Base-by-base conservation (phyloP, 768 basidiomycete genomes). In the Hypholoma sublateritium region DNA sequence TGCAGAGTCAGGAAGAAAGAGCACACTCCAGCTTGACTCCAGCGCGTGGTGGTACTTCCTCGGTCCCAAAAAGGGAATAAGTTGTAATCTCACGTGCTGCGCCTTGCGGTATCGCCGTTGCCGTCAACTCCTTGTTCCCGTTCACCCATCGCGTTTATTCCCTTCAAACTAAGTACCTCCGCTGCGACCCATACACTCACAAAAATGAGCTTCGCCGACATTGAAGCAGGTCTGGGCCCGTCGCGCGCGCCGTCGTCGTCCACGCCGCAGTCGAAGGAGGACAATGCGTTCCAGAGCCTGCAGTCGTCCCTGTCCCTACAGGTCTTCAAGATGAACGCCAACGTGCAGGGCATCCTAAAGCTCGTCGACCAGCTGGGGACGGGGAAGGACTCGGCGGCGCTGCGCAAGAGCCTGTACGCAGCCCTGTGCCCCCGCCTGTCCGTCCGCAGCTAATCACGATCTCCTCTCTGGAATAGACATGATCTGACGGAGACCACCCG, bases 281-380 rank as follows among this genome's bases (percentile, higher is more conserved):
- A 95, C 72, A 80, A 84, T 6, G 80, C 87, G 3, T 98, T 96
- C 70, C 74, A 80, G 9, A 79, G 77, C 32, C 75, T 95, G 14
- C 93, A 94, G 67, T 85, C 83, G 3, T 91, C 91, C 13, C 72
- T 94, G 58, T 89, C 89, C 1, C 80, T 98, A 5, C 95, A 98
- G 70, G 93, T 96, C 56, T 98, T 98, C 88, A 98, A 98, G 83
- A 94, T 98, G 77, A 95, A 96, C 66, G 85, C 92, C 57, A 99
- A 99, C 73, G 94, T 98, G 2, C 93, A 96, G 67, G 96, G 92
- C 14, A 95, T 99, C 48, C 72, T 93, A 64, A 93, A 92, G 73
- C 81, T 95, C n/a, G 93, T 98, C n/a, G 95, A 98, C 67, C 91
- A 95, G 70, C 82, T 99, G 1, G 96, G 96, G 4, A 93, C 89